A percentile compares a stretch with the other conserved stretches of the same genome.
These are phyloP conservation scores for Teunomyces barrocoloradensis DNA, from an alignment of 805 yeast species.

Conservation along the genomic window DNA sequence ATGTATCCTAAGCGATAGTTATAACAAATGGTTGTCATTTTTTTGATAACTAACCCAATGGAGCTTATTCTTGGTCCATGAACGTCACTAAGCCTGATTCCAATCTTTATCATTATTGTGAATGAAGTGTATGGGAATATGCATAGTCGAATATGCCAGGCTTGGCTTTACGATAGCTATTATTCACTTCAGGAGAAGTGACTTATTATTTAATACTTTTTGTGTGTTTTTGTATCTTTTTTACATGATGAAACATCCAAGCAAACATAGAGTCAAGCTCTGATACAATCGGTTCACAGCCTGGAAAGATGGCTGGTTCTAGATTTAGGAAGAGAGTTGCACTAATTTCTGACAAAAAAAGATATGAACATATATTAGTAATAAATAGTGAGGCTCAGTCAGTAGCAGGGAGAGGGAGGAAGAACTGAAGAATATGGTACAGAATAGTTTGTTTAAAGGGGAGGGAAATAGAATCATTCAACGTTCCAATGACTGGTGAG, in stretches of 20 bases:
- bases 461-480: constrained; percentile 20
- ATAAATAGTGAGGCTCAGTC: constrained; percentile 3
- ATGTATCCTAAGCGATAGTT: constrained; percentile 65
- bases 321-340: constrained; percentile 70
- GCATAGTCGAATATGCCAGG: constrained; percentile 72
- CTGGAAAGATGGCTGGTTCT: constrained; percentile 47
- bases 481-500: constrained; percentile 46
- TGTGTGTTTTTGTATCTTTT: constrained; percentile 10
- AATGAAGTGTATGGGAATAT: constrained; percentile 9
- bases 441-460: background rate
- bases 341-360: constrained; percentile 14
- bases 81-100: constrained; percentile 37
- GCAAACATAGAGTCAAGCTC: constrained; percentile 93
- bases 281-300: constrained; percentile 42
- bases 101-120: background rate
- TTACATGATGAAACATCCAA: constrained; percentile 66
- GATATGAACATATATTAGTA: constrained; percentile 1
- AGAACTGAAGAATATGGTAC: constrained; percentile 3
- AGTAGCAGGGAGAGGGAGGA: background rate
- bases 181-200: constrained; percentile 20
- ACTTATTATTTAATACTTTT: constrained; percentile 19
- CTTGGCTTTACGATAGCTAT: constrained; percentile 18
- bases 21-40: constrained; percentile 56
- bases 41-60: constrained; percentile 61
- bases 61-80: constrained; percentile 80